phyloP scores from a whole-genome alignment of 176 grass and related monocot species.

The Carex myosuroides region DNA sequence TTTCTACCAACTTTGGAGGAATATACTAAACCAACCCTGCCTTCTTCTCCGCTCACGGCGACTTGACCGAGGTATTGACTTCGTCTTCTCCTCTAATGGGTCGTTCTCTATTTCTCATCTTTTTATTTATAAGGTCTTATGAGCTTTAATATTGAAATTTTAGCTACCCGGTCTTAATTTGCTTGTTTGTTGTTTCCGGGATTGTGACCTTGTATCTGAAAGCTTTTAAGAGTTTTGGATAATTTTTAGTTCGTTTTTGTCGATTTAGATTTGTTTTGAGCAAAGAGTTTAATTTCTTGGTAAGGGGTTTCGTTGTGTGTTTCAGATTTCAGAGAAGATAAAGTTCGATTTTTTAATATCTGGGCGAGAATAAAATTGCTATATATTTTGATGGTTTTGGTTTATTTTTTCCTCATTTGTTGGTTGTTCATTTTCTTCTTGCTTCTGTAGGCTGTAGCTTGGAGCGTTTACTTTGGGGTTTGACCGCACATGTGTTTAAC shows the following conservation, averaged over 20 bases:
- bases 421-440: conserved; percentile 1
- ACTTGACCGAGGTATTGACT: conserved; percentile 15
- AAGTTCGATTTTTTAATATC: conserved; percentile 1
- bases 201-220: not conserved
- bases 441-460: conserved; percentile 8
- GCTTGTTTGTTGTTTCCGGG: not conserved
- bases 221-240: not conserved
- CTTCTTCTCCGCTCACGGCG: conserved; percentile 15
- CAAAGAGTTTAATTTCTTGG: not conserved
- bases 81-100: conserved; percentile 21
- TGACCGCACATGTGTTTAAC: not conserved
- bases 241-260: not conserved
- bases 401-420: conserved; percentile 1
- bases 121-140: not conserved
- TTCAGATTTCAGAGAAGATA: not conserved
- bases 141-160: not conserved
- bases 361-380: not conserved
- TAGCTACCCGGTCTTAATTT: not conserved
- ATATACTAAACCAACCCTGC: conserved; percentile 22
- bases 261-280: conserved; percentile 17
- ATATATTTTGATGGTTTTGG: not conserved
- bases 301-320: not conserved
- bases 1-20: conserved; percentile 26
- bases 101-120: not conserved
- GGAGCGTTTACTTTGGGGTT: conserved; percentile 27